Percentiles rank a stretch among this genome's conserved stretches.
Evolutionary conservation across 1,284 basidiomycete species (phyloP).

Genomic region (Volvariella surrecta): DNA sequence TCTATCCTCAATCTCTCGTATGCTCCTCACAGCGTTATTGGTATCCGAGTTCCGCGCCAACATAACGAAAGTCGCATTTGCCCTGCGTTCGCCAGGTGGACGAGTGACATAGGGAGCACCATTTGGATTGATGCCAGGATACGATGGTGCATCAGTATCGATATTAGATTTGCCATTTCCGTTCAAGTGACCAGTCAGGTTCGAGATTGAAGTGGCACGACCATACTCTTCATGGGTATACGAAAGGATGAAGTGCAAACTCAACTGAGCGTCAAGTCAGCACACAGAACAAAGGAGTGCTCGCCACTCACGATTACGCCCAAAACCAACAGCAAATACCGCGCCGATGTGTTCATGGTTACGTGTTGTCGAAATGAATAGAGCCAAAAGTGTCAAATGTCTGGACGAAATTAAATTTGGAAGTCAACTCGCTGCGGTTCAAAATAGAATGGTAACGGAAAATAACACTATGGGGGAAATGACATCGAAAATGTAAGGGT

Average conservation of each 20-base stretch:
- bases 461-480: background rate
- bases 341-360: constrained; percentile 3
- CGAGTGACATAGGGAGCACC: constrained; percentile 13
- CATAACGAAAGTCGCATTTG: constrained; percentile 62
- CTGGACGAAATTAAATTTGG: background rate
- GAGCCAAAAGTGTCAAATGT: no score
- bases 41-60: constrained; percentile 66
- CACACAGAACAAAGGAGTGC: background rate
- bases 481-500: background rate
- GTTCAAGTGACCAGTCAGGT: constrained; percentile 29
- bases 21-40: constrained; percentile 47
- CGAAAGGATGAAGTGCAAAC: constrained; percentile 58
- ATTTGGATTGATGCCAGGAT: constrained; percentile 3
- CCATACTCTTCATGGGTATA: constrained; percentile 65
- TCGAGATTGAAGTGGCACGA: constrained; percentile 52
- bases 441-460: background rate
- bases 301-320: constrained; percentile 38
- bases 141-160: background rate
- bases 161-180: constrained; percentile 18
- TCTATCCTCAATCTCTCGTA: constrained; percentile 49
- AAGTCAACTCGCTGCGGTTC: background rate
- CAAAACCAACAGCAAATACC: constrained; percentile 15
- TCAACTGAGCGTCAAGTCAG: constrained; percentile 30
- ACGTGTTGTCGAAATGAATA: no score
- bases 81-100: constrained; percentile 23